These are phyloP conservation scores for Diplodia scrobiculata DNA, from an alignment of 2,329 filamentous ascomycete species.

Conservation along the genomic window DNA sequence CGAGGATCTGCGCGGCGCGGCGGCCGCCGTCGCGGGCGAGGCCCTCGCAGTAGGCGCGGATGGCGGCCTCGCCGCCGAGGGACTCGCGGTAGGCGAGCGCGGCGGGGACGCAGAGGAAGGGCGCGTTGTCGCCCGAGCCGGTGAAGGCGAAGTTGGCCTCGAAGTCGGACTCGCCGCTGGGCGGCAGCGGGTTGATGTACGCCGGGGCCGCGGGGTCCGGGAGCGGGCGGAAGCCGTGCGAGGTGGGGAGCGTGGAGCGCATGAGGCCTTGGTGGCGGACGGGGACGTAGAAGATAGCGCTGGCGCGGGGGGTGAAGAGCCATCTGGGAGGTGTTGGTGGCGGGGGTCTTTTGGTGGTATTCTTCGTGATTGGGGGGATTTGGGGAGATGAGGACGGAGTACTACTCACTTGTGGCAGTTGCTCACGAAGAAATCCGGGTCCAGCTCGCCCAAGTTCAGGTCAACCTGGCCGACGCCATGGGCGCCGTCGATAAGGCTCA, in stretches of 20 bases:
- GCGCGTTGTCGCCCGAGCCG: conserved; percentile 72
- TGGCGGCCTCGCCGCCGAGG: conserved; percentile 72
- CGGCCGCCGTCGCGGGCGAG: conserved; percentile 67
- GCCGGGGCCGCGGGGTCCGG: conserved; percentile 30
- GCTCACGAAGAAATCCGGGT: conserved; percentile 82
- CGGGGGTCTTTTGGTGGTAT: neutral
- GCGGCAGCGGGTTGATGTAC: conserved; percentile 47
- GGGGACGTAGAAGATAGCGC: conserved; percentile 79
- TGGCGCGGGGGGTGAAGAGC: conserved; percentile 78
- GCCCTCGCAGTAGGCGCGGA: conserved; percentile 63
- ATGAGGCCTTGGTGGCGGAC: conserved; percentile 74
- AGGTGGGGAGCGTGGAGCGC: conserved; percentile 74
- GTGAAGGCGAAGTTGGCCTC: conserved; percentile 73
- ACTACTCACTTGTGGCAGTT: conserved; percentile 73
- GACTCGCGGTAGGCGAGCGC: conserved; percentile 70
- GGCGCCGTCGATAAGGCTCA: conserved; percentile 80
- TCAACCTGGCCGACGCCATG: conserved; percentile 80
- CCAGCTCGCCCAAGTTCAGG: conserved; percentile 65
- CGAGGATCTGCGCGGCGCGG: conserved; percentile 62
- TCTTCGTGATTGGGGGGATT: neutral
- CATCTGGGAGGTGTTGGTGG: conserved; percentile 56
- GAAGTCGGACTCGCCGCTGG: conserved; percentile 61
- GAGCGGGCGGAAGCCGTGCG: conserved; percentile 69
- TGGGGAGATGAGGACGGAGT: neutral
- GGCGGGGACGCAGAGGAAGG: conserved; percentile 71